Conservation (phyloP, 1,284 basidiomycete species). For the Apiotrichum siamense region DNA sequence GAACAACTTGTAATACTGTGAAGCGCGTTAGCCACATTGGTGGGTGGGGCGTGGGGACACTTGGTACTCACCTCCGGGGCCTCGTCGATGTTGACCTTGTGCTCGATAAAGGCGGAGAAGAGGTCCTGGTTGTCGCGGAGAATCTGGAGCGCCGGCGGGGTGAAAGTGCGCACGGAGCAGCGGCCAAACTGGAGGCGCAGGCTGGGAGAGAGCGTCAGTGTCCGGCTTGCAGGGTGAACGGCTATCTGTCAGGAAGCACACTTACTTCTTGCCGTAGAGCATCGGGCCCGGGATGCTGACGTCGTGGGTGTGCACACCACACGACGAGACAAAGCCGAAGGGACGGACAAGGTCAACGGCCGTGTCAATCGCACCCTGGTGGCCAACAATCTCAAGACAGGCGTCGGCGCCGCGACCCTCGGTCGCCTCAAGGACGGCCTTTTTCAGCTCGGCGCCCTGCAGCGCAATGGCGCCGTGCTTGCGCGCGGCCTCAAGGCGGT, state of each 20-base stretch:
- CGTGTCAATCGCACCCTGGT: conserved; percentile 61
- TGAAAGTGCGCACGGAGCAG: conserved; percentile 77
- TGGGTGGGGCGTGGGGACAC: too few species aligned
- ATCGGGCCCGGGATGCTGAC: conserved; percentile 47
- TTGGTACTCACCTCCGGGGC: conserved; percentile 30
- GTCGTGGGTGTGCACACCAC: conserved; percentile 56
- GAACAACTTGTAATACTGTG: conserved; percentile 41
- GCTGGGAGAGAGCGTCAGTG: neutral
- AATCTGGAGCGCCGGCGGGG: conserved; percentile 64
- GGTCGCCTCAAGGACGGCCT: conserved; percentile 32
- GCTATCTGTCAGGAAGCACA: neutral
- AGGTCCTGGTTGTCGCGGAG: conserved; percentile 48
- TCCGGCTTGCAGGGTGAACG: neutral
- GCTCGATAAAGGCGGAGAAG: conserved; percentile 41
- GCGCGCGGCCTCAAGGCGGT: conserved; percentile 28
- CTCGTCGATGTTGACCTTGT: conserved; percentile 37
- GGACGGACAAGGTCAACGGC: conserved; percentile 71
- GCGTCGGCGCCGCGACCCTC: conserved; percentile 49
- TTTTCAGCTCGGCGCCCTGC: conserved; percentile 22
- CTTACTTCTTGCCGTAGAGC: conserved; percentile 68
- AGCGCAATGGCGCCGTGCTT: conserved; percentile 46
- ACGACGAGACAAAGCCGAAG: conserved; percentile 71
- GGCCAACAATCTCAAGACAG: conserved; percentile 66
- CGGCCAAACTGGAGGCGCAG: conserved; percentile 54
- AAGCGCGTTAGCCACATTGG: conserved; percentile 9